phyloP scores from a whole-genome alignment of 2,329 filamentous ascomycete genomes.

The Zalaria sp. region DNA sequence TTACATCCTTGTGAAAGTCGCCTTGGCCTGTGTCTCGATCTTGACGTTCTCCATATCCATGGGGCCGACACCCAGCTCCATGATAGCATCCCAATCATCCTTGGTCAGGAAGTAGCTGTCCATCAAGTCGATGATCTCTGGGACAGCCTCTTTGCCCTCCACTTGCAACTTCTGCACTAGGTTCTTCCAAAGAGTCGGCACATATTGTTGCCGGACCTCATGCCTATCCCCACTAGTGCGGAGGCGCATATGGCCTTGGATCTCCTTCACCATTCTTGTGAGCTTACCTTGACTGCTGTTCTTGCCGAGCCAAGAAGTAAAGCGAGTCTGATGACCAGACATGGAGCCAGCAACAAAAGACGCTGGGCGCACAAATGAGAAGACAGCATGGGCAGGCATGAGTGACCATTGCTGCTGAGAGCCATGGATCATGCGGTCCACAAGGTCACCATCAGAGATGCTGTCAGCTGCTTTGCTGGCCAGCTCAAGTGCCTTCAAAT shows the following conservation, averaged over 20 bases:
- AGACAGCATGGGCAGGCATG: slow-evolving; percentile 92
- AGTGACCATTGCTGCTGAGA: slow-evolving; percentile 96
- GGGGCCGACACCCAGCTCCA: slow-evolving; percentile 78
- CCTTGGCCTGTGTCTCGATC: slow-evolving; percentile 74
- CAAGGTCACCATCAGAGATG: slow-evolving; percentile 91
- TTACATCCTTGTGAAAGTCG: slow-evolving; percentile 77
- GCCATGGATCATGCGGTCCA: slow-evolving; percentile 96
- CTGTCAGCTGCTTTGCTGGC: slow-evolving; percentile 81
- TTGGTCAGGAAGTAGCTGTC: slow-evolving; percentile 91
- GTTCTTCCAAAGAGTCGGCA: slow-evolving; percentile 75
- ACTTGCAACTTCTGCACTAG: slow-evolving; percentile 59
- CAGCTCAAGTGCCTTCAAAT: slow-evolving; percentile 72
- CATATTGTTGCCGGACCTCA: slow-evolving; percentile 86
- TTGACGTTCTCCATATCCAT: slow-evolving; percentile 64
- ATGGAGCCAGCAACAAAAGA: slow-evolving; percentile 76
- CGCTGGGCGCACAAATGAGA: slow-evolving; percentile 84
- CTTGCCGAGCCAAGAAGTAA: slow-evolving; percentile 88
- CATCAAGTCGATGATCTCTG: slow-evolving; percentile 84
- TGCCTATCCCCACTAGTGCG: slow-evolving; percentile 80
- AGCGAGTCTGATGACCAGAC: slow-evolving; percentile 48
- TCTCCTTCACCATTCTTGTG: slow-evolving; percentile 72
- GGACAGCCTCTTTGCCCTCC: slow-evolving; percentile 70
- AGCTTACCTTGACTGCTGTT: slow-evolving; percentile 74
- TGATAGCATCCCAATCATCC: slow-evolving; percentile 86
- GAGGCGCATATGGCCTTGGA: slow-evolving; percentile 93